phyloP scores from a whole-genome alignment of 2,329 filamentous ascomycete species.

The Immersiporthe knoxdaviesiana region DNA sequence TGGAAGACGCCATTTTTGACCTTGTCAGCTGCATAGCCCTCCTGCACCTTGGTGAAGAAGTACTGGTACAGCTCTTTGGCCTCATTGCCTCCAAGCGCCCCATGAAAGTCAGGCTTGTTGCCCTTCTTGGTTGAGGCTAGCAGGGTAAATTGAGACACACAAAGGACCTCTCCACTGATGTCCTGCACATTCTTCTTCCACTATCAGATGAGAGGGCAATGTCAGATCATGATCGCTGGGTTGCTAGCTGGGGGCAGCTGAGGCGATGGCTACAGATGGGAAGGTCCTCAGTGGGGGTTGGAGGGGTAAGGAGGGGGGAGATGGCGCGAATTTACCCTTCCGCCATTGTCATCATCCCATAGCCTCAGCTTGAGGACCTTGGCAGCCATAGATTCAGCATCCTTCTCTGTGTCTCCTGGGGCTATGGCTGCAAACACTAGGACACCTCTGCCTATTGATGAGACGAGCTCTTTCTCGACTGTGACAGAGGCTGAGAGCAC shows the following conservation, averaged over 20 bases:
- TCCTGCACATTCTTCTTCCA: slow-evolving; percentile 93
- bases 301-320: slow-evolving; percentile 17
- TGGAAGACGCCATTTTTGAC: slow-evolving; percentile 98
- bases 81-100: slow-evolving; percentile 76
- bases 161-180: slow-evolving; percentile 89
- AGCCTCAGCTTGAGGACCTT: slow-evolving; percentile 90
- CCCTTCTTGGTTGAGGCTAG: slow-evolving; percentile 94
- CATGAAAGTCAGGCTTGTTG: slow-evolving; percentile 93
- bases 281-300: not conserved
- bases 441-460: slow-evolving; percentile 86
- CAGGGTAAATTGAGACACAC: slow-evolving; percentile 96
- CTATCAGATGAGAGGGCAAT: slow-evolving; percentile 46
- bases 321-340: slow-evolving; percentile 58
- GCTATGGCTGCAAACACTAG: slow-evolving; percentile 91
- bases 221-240: slow-evolving; percentile 15
- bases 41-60: slow-evolving; percentile 77
- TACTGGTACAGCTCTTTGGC: slow-evolving; percentile 81
- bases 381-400: slow-evolving; percentile 78
- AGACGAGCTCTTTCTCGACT: slow-evolving; percentile 87
- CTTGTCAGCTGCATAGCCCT: slow-evolving; percentile 70
- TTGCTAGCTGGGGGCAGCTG: not conserved
- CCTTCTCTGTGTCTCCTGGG: slow-evolving; percentile 86
- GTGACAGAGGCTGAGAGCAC: slow-evolving; percentile 95
- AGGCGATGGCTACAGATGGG: not conserved
- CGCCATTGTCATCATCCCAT: slow-evolving; percentile 82